These are phyloP conservation scores for Mycosphaerella sp. DNA, from an alignment of 2,329 filamentous ascomycete genomes.

Conservation along the genomic window DNA sequence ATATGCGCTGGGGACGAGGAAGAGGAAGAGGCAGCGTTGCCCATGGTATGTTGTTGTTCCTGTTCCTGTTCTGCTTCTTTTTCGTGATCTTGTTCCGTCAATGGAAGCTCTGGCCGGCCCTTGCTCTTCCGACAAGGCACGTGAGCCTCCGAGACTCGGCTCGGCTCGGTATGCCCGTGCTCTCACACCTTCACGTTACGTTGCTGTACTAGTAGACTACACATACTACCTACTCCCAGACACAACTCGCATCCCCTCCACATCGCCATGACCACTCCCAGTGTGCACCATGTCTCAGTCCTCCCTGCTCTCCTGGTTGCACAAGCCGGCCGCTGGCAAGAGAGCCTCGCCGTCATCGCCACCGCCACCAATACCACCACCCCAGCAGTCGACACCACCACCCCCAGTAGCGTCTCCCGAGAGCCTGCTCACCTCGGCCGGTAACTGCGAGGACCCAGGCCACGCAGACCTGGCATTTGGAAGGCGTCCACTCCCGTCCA, in stretches of 20 bases:
- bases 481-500: conserved; percentile 32
- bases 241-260: neutral
- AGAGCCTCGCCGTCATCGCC: conserved; percentile 1
- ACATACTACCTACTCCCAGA: too few relatives aligned
- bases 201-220: too few relatives aligned
- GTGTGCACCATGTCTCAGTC: conserved; percentile 39
- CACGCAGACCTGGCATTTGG: neutral
- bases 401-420: neutral
- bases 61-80: neutral
- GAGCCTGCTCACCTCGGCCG: neutral
- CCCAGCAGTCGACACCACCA: neutral
- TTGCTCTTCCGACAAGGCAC: too few relatives aligned
- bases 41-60: conserved; percentile 43
- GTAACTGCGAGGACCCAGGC: neutral
- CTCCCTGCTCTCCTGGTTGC: conserved; percentile 44
- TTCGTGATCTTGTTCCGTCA: too few relatives aligned
- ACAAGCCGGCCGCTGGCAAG: conserved; percentile 35
- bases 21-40: conserved; percentile 56
- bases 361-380: conserved; percentile 5
- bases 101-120: too few relatives aligned
- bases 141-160: too few relatives aligned
- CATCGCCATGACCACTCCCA: conserved; percentile 2
- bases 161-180: too few relatives aligned
- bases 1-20: conserved; percentile 53
- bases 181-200: too few relatives aligned